phyloP scores from a whole-genome alignment of 139 green algal genomes.

The Picochlorum sp. region DNA sequence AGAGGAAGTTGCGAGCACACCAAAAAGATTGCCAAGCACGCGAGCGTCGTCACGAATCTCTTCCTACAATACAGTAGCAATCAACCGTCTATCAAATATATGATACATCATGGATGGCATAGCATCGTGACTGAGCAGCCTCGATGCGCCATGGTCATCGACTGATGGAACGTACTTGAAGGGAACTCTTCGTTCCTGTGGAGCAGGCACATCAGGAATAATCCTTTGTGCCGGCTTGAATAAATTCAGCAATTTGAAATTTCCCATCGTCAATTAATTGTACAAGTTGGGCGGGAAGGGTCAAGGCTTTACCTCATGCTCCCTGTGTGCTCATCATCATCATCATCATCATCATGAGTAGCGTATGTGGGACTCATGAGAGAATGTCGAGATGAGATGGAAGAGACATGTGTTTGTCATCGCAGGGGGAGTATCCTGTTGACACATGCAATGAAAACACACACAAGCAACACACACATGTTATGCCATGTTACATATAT shows the following conservation, averaged over 20 bases:
- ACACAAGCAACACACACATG: no score
- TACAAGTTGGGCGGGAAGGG: not conserved
- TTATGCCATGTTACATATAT: no score
- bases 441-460: no score
- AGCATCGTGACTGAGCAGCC: no score
- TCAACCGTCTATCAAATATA: slow-evolving; percentile 12
- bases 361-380: no score
- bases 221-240: slow-evolving; percentile 51
- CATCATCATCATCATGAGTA: no score
- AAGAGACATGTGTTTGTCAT: no score
- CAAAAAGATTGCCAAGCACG: slow-evolving; percentile 95
- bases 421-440: no score
- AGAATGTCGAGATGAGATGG: no score
- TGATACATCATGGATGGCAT: not conserved
- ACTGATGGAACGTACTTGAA: slow-evolving; percentile 16
- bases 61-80: slow-evolving; percentile 58
- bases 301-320: not conserved
- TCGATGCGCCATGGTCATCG: no score
- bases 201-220: slow-evolving; percentile 46
- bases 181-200: slow-evolving; percentile 21
- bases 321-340: no score
- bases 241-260: slow-evolving; percentile 52
- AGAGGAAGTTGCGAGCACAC: slow-evolving; percentile 96
- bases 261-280: slow-evolving; percentile 12
- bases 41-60: slow-evolving; percentile 83